Conservation (phyloP, 2,329 filamentous ascomycete species). For the Aureobasidium zeae region DNA sequence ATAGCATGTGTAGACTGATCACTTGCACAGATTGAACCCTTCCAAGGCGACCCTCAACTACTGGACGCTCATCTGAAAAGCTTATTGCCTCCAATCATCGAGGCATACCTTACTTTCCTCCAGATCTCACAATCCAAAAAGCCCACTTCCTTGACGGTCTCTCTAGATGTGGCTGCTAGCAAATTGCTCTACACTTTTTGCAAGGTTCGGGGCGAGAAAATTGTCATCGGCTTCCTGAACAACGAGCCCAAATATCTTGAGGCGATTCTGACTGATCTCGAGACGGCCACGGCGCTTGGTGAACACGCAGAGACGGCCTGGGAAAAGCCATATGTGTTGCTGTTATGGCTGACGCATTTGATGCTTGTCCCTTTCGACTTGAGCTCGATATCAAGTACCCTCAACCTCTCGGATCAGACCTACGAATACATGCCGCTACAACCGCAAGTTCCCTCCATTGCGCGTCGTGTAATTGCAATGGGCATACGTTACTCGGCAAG, state of each 20-base stretch:
- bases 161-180: conserved; percentile 61
- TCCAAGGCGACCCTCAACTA: conserved; percentile 91
- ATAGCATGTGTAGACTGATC: too few species aligned
- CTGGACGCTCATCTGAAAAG: conserved; percentile 73
- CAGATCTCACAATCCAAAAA: conserved; percentile 25
- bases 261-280: conserved; percentile 64
- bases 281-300: conserved; percentile 41
- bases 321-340: conserved; percentile 80
- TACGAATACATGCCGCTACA: conserved; percentile 49
- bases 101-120: conserved; percentile 64
- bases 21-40: conserved; percentile 59
- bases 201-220: conserved; percentile 89
- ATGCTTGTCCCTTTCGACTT: conserved; percentile 76
- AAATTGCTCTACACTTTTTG: conserved; percentile 80
- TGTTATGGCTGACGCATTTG: conserved; percentile 62
- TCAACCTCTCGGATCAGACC: conserved; percentile 39
- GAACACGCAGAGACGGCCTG: conserved; percentile 39
- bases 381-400: conserved; percentile 60
- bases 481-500: conserved; percentile 62
- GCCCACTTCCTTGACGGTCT: conserved; percentile 11
- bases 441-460: conserved; percentile 56
- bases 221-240: conserved; percentile 81
- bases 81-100: conserved; percentile 65
- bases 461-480: conserved; percentile 59
- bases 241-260: conserved; percentile 84